These are phyloP conservation scores for Calonectria ilicicola DNA, from an alignment of 2,329 filamentous ascomycete genomes.

Conservation along the genomic window DNA sequence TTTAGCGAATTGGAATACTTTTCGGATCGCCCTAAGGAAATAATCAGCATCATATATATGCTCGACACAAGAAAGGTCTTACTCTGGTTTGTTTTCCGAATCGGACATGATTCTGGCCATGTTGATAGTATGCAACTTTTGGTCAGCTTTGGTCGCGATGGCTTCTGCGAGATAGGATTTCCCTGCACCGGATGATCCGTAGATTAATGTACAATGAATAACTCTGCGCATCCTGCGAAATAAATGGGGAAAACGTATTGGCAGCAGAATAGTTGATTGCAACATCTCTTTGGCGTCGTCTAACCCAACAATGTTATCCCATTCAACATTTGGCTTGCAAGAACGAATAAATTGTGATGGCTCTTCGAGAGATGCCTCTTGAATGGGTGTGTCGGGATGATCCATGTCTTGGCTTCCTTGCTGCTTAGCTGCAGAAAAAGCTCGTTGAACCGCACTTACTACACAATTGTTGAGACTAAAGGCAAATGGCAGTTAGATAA, in stretches of 20 bases:
- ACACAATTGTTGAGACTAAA: too few species aligned
- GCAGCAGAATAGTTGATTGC: constrained; percentile 17
- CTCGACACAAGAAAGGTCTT: background rate
- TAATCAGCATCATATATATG: background rate
- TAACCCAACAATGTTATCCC: constrained; percentile 16
- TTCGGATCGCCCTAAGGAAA: background rate
- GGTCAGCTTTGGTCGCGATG: constrained; percentile 15
- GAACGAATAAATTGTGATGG: background rate
- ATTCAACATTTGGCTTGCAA: constrained; percentile 18
- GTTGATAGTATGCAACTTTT: constrained; percentile 12
- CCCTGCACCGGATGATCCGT: constrained; percentile 18
- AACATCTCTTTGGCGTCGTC: constrained; percentile 17
- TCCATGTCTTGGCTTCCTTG: background rate
- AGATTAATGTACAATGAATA: constrained; percentile 3
- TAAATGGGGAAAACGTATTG: constrained; percentile 17
- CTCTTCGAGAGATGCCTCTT: background rate
- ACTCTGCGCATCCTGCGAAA: constrained; percentile 1
- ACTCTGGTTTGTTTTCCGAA: background rate
- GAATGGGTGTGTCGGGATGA: background rate
- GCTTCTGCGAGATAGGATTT: constrained; percentile 23
- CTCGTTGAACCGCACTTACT: too few species aligned
- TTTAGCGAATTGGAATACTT: constrained; percentile 13
- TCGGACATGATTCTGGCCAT: constrained; percentile 8
- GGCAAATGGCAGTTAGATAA: too few species aligned
- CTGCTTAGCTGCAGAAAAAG: too few species aligned